phyloP scores from a whole-genome alignment of 169 alveolate species.

The Eimeria necatrix region DNA sequence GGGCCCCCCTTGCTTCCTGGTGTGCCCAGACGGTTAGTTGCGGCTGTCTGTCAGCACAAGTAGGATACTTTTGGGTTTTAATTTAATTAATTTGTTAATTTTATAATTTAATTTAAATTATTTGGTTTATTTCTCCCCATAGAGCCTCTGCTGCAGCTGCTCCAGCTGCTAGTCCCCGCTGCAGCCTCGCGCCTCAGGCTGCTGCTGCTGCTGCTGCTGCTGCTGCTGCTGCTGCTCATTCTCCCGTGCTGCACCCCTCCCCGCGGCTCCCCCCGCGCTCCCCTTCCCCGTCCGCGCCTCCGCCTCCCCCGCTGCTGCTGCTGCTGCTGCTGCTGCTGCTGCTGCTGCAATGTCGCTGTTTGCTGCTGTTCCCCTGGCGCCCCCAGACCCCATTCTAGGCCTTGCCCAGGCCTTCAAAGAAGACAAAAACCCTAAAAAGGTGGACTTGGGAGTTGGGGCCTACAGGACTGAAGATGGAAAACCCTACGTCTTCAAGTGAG shows the following conservation, averaged over 20 bases:
- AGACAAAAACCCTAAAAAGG: constrained; percentile 88
- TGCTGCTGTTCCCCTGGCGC: constrained; percentile 80
- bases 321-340: constrained; percentile 10
- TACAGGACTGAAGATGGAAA: constrained; percentile 92
- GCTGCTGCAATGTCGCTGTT: constrained; percentile 59
- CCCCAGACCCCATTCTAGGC: constrained; percentile 93
- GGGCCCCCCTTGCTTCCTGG: no score
- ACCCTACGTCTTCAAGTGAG: constrained; percentile 88
- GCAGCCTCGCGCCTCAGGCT: constrained; percentile 32
- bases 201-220: constrained; percentile 13
- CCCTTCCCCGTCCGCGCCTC: no score
- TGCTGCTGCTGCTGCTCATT: not conserved
- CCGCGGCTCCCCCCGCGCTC: not conserved
- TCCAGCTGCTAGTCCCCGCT: no score
- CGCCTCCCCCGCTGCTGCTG: not conserved
- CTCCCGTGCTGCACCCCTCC: not conserved
- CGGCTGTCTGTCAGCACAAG: no score
- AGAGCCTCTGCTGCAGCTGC: not conserved
- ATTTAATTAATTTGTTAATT: no score
- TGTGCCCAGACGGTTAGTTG: no score
- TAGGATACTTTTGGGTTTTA: no score
- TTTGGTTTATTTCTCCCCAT: no score
- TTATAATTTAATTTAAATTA: no score
- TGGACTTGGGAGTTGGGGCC: constrained; percentile 94
- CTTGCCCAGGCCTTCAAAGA: constrained; percentile 86